phyloP scores from a whole-genome alignment of 2,329 filamentous ascomycete species.

The Apiospora kogelbergensis region DNA sequence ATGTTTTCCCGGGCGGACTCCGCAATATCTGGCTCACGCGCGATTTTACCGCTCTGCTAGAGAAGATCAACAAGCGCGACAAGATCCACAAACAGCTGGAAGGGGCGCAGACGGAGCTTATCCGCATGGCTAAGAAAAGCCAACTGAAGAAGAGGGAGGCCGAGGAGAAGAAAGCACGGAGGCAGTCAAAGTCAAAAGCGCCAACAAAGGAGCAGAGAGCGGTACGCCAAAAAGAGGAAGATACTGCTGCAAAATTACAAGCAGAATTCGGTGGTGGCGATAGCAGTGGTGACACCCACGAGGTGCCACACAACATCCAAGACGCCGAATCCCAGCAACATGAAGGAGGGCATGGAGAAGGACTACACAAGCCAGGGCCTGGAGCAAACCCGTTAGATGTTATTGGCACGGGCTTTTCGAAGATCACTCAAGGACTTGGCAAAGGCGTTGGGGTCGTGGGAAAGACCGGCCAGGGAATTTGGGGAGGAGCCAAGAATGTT shows the following conservation, averaged over 20 bases:
- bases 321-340: slow-evolving; percentile 34
- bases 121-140: slow-evolving; percentile 75
- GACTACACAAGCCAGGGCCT: slow-evolving; percentile 3
- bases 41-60: slow-evolving; percentile 77
- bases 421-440: slow-evolving; percentile 51
- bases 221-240: slow-evolving; percentile 46
- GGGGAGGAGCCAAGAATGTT: slow-evolving; percentile 45
- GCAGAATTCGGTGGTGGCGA: slow-evolving; percentile 51
- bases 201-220: slow-evolving; percentile 51
- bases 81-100: slow-evolving; percentile 73
- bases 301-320: slow-evolving; percentile 52
- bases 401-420: slow-evolving; percentile 40
- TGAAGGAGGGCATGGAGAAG: slow-evolving; percentile 19
- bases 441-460: slow-evolving; percentile 42
- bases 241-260: slow-evolving; percentile 49
- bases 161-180: slow-evolving; percentile 65
- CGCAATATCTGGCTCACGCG: slow-evolving; percentile 96
- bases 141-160: slow-evolving; percentile 68
- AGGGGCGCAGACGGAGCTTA: slow-evolving; percentile 78
- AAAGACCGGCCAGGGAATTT: slow-evolving; percentile 43
- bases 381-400: slow-evolving; percentile 30
- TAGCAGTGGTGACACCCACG: slow-evolving; percentile 52
- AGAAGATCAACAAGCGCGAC: slow-evolving; percentile 79
- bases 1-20: slow-evolving; percentile 94
- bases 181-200: slow-evolving; percentile 46